These are phyloP conservation scores for Geotrichum ghanense DNA, from an alignment of 805 yeast species.

Conservation along the genomic window DNA sequence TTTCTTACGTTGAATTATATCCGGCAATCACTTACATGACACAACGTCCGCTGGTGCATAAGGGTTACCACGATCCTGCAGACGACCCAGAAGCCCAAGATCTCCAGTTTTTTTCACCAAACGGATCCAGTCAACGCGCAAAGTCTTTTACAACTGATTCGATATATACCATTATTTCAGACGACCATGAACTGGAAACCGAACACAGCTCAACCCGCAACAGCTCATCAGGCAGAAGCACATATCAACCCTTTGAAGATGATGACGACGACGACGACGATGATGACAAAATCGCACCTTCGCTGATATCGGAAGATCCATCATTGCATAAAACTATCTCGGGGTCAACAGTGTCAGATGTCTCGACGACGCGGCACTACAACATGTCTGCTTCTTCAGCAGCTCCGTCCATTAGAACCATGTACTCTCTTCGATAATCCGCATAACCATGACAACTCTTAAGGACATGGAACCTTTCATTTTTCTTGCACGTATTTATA, in stretches of 20 bases:
- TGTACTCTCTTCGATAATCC: not conserved
- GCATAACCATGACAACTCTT: too few relatives aligned
- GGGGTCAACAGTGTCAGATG: not conserved
- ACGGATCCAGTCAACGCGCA: not conserved
- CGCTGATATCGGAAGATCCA: not conserved
- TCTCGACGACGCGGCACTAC: not conserved
- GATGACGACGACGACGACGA: too few relatives aligned
- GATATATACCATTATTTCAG: not conserved
- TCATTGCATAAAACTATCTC: not conserved
- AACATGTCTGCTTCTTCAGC: not conserved
- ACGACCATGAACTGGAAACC: not conserved
- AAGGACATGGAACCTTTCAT: too few relatives aligned
- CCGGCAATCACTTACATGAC: not conserved
- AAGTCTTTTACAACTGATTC: not conserved
- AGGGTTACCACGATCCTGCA: not conserved
- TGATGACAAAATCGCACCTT: not conserved
- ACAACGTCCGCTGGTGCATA: not conserved
- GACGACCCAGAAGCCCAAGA: slow-evolving; percentile 1
- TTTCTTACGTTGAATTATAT: not conserved
- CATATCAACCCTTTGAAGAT: too few relatives aligned
- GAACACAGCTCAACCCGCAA: too few relatives aligned
- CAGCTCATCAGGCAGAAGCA: too few relatives aligned
- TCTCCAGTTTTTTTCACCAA: not conserved
- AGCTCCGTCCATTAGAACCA: not conserved
- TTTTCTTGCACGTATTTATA: too few relatives aligned